Conservation (phyloP, 1,284 basidiomycete species). For the Leccinum insolens region DNA sequence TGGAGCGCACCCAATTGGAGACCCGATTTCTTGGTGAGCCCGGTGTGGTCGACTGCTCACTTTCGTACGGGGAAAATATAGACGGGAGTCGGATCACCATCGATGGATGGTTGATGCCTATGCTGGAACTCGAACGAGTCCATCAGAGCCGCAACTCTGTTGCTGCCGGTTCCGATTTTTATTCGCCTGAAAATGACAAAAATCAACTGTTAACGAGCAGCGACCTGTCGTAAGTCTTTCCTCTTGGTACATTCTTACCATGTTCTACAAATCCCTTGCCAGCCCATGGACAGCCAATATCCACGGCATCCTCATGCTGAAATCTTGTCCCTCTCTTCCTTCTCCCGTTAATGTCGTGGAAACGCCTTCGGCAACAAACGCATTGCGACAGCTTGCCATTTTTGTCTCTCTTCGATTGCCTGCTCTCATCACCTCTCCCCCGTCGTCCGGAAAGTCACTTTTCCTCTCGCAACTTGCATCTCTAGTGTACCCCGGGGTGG, state of each 20-base stretch:
- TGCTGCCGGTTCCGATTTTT: conserved; percentile 45
- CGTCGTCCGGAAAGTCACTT: conserved; percentile 90
- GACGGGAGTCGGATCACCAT: conserved; percentile 46
- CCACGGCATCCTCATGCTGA: conserved; percentile 65
- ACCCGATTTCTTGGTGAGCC: conserved; percentile 58
- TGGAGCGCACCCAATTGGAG: conserved; percentile 69
- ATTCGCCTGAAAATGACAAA: conserved; percentile 39
- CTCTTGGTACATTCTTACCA: not conserved
- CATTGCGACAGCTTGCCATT: conserved; percentile 68
- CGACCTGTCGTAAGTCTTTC: conserved; percentile 56
- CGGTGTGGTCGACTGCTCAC: conserved; percentile 56
- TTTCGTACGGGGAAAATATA: conserved; percentile 50
- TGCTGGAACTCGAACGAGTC: conserved; percentile 67
- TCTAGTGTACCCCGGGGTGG: conserved; percentile 56
- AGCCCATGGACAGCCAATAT: conserved; percentile 63
- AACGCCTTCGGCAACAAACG: conserved; percentile 63
- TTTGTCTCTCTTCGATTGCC: conserved; percentile 75
- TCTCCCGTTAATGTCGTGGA: conserved; percentile 54
- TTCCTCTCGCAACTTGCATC: conserved; percentile 79
- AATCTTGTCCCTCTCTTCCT: conserved; percentile 37
- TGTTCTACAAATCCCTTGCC: conserved; percentile 12
- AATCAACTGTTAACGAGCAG: conserved; percentile 41
- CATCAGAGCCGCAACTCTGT: conserved; percentile 55
- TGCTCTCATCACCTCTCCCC: conserved; percentile 83
- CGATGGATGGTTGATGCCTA: conserved; percentile 82